Evolutionary conservation across 129 eudicot species (phyloP), one percentile per base, ranked within the genome.

Genomic region (Lactuca sativa): DNA sequence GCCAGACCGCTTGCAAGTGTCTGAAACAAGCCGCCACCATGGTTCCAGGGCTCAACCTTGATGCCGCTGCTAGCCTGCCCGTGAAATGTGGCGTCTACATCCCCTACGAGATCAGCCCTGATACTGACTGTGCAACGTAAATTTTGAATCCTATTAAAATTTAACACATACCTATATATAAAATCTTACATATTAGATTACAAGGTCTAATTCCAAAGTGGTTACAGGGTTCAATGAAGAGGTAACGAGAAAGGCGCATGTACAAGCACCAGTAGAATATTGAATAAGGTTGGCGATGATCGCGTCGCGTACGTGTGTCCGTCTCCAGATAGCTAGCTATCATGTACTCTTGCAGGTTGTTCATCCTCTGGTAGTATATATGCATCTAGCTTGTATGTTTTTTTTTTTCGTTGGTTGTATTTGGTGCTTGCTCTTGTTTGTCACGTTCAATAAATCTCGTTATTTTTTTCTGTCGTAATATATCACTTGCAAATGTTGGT

Each of bases 91-190:
- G 88, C 57, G 69, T 86, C 66, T 77, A 63, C 6, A 73, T 82
- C 70, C 86, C 91, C 3, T 83, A 86, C 79, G 71, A 73, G 53
- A 77, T 82, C 76, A 73, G 83, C 84, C 88, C 86, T 43, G 34
- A 70, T 33, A 76, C 86, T 13, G 90, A 85, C 77, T 85, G 87
- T 67, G 54, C 85, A 69, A 85, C 77, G 91, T 85, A 83, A 38
- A 47, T 11, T 47, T 47, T 43, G 13, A 43, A 43, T 43, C 49
- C 7, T 8, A 8, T 43, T 43, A 43, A 43, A 0, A 0, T 8
- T 6, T 43, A 2, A 1, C 9, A 43, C 49, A 43, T 43, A 2
- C 49, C 3, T 44, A 41, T 15, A 43, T 12, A 32, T 37, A 36
- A 25, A 25, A 25, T 25, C 30, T 25, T 25, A 25, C 30, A 25